A percentile compares a stretch with the other conserved stretches of the same genome.
Evolutionary conservation across 371 early-diverging fungal species (phyloP).

Genomic region (Phascolomyces articulosus): DNA sequence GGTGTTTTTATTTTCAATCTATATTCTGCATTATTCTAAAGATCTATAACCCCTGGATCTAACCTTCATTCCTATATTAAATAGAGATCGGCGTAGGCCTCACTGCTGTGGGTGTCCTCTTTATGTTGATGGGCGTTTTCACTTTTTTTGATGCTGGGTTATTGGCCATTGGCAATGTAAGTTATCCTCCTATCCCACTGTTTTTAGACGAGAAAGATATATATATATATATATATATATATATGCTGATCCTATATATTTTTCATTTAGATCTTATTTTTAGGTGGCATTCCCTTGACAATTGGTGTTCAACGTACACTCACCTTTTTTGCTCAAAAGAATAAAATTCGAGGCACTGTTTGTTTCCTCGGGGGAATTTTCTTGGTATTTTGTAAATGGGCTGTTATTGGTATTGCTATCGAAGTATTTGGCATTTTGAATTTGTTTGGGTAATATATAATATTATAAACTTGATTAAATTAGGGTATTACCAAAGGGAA

Average conservation of each 20-base stretch:
- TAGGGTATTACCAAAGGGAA: no score
- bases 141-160: constrained; percentile 91
- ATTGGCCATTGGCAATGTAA: constrained; percentile 91
- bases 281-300: constrained; percentile 79
- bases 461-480: no score
- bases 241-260: not conserved
- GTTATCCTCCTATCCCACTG: constrained; percentile 13
- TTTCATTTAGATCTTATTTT: constrained; percentile 73
- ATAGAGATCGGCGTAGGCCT: constrained; percentile 91
- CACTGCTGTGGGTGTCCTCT: constrained; percentile 85
- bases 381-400: constrained; percentile 82
- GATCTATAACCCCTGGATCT: not conserved
- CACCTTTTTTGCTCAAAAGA: constrained; percentile 72
- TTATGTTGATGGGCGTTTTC: constrained; percentile 86
- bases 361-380: constrained; percentile 84
- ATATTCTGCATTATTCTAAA: not conserved
- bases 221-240: not conserved
- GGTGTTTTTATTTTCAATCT: not conserved
- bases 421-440: constrained; percentile 91
- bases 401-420: constrained; percentile 78
- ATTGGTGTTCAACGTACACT: constrained; percentile 85
- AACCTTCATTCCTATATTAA: not conserved
- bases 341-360: constrained; percentile 82
- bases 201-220: not conserved
- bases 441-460: constrained; percentile 76